Base-by-base conservation (phyloP, 805 yeast species). In the Hanseniaspora clermontiae region DNA sequence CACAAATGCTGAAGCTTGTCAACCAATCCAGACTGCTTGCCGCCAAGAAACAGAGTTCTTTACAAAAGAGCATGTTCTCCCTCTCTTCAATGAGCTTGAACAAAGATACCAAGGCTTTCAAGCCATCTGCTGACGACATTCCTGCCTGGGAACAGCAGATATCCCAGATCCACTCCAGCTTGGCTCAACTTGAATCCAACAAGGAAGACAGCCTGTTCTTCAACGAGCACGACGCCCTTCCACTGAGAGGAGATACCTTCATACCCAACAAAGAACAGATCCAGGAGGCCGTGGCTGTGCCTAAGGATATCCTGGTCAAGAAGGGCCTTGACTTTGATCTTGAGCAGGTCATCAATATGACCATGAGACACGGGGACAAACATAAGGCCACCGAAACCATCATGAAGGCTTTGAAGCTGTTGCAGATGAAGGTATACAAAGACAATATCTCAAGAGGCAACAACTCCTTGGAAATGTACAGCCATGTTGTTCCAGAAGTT, bases 331-430 rank as follows among this genome's bases (percentile, higher is more conserved):
- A 88, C 63, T 84, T 86, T n/a, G 78, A 82, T 20, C 74, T 90
- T 50, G 82, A 82, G 51, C 83, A 85, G 62, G 79, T 93, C 65
- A 83, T 87, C 55, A 89, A 89, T 66, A 76, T 89, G 72, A 81
- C 93, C 59, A 93, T 93, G 97, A 81, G 87, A 66, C 83, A 87
- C 66, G 98, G 98, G 45, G 82, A 83, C 68, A 93, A 90, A 68
- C 79, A 86, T 56, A 72, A 75, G 51, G 97, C 97, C 0, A 83
- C 83, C 66, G 83, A 77, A 62, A 75, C 77, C 50, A 74, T 93
- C 57, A 77, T 83, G 54, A 78, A 83, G 65, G 95, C 97, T 0
- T 74, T 93, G 52, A 89, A 90, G 66, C 72, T 90, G 50, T 84
- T 68, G 10, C 66, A 61, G 47, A 63, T 67, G 83, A 43, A 86